Evolutionary conservation across 129 eudicot species (phyloP), one percentile per base, ranked within the genome.

Genomic region (Helianthus tuberosus): DNA sequence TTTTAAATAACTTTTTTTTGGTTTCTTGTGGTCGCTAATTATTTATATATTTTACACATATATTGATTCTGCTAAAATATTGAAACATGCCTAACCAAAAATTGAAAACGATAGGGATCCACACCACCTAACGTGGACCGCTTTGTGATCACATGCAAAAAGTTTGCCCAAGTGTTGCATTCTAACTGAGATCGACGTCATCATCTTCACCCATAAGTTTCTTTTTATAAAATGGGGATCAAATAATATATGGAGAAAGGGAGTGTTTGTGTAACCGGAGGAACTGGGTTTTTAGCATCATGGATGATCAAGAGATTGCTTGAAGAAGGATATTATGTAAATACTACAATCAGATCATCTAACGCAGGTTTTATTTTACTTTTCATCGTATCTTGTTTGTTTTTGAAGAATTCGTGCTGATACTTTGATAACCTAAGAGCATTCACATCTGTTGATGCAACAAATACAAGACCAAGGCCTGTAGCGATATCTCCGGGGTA

Each of bases 251-350:
- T 80, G 84, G 57, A 38, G 55, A 75, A 80, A 74, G 72, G 84
- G 68, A 48, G 50, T 2, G 79, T 80, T 57, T 80, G 79, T 74
- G 79, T 80, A 13, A 74, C 84, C 1, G 84, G 84, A 58, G 84
- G 84, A 8, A 62, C 75, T 0, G 79, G 84, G 9, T 80, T 58
- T 73, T 80, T 74, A 69, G 84, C 75, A 0, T 79, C 83, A 44
- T 75, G 84, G 80, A 36, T 64, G 77, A 75, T 75, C 48, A 81
- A 62, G 64, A 65, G 54, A 60, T 69, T 81, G 65, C 75, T 81
- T 58, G 67, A 65, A 64, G 46, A 77, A 5, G 81, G 78, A 9
- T 81, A 81, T 48, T 35, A 11, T 11, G 85, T 81, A 20, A 61
- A 68, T 36, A 43, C 84, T 3, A 74, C 84, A 5, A 17, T 79